Evolutionary conservation across 805 yeast genomes (phyloP).

Genomic region (Candida montana): DNA sequence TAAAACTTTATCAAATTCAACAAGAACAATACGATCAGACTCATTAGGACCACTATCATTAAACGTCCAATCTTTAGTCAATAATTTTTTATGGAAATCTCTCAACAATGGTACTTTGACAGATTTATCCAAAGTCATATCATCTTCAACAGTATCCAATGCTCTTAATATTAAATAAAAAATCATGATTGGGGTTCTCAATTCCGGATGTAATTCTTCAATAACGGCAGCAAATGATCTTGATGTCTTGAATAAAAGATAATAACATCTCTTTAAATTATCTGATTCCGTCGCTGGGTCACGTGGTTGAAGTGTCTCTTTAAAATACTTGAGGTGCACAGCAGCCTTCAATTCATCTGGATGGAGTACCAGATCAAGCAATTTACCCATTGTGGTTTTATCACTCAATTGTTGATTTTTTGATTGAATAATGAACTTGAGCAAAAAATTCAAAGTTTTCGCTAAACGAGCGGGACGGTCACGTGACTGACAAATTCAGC

Average conservation of each 20-base stretch:
- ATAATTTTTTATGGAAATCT: constrained; percentile 58
- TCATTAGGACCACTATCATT: constrained; percentile 70
- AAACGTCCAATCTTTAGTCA: constrained; percentile 73
- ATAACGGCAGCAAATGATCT: constrained; percentile 95
- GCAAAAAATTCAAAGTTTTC: too few relatives aligned
- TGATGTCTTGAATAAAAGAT: constrained; percentile 63
- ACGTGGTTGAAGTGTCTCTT: constrained; percentile 34
- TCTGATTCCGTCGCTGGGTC: constrained; percentile 32
- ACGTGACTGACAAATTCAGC: too few relatives aligned
- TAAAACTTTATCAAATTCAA: constrained; percentile 69
- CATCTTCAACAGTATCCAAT: constrained; percentile 93
- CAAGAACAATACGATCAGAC: constrained; percentile 73
- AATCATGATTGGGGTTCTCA: constrained; percentile 73
- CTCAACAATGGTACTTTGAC: constrained; percentile 73
- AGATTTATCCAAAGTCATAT: constrained; percentile 74
- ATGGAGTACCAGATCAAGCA: constrained; percentile 53
- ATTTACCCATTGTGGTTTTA: constrained; percentile 47
- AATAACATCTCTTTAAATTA: constrained; percentile 59
- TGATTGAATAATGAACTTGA: too few relatives aligned
- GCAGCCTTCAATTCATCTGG: constrained; percentile 71
- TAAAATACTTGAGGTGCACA: constrained; percentile 47
- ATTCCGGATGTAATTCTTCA: constrained; percentile 83
- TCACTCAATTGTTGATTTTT: too few relatives aligned
- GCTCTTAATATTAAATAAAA: constrained; percentile 87
- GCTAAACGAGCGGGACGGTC: neutral